Base-by-base conservation (phyloP, 2,329 filamentous ascomycete species). In the Alternaria sp. region DNA sequence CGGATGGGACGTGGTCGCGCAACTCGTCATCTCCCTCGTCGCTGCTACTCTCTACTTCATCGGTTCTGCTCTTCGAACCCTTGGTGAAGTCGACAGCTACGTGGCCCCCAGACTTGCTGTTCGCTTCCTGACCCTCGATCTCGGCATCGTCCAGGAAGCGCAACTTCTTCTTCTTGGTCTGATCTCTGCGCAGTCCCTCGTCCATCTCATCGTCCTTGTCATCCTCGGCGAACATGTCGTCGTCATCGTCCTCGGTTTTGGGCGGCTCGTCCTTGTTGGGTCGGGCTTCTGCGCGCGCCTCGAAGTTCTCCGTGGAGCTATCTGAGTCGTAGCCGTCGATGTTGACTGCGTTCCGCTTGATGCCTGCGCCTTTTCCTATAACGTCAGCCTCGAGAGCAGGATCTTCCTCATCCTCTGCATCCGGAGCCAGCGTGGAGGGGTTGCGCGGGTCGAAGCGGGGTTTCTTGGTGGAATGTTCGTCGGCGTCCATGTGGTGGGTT, bases 251-350 rank as follows among this genome's bases (percentile, higher is more conserved):
- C 13, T 76, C 71, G 12, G 75, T 67, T 19, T 87, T 84, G n/a
- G 74, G 74, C 9, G 81, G 78, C 13, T 80, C 79, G 66, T 75
- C 79, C 54, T 70, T 83, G 65, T 69, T 84, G 57, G 81, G 83
- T 67, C 85, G 82, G 59, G 86, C 86, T 62, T 90, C 88, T 6
- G 91, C 91, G 55, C 92, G 88, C 30, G 87, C 87, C 70, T 96
- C 88, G 79, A 97, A 96, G 47, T 92, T 93, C 76, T 98, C 96
- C 68, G 96, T 95, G 56, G 95, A 97, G 61, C 87, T 89, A 80
- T 99, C 96, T 10, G 91, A 96, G 71, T 98, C 95, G 82, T 98
- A 99, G 54, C 96, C 96, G 75, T 98, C 96, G 44, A 99, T 89
- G 75, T 98, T 97, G 59, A 99, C 92, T 0, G 95, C 96, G 70